Evolutionary conservation across 257 asterid species (phyloP).

Genomic region (Penstemon davidsonii): DNA sequence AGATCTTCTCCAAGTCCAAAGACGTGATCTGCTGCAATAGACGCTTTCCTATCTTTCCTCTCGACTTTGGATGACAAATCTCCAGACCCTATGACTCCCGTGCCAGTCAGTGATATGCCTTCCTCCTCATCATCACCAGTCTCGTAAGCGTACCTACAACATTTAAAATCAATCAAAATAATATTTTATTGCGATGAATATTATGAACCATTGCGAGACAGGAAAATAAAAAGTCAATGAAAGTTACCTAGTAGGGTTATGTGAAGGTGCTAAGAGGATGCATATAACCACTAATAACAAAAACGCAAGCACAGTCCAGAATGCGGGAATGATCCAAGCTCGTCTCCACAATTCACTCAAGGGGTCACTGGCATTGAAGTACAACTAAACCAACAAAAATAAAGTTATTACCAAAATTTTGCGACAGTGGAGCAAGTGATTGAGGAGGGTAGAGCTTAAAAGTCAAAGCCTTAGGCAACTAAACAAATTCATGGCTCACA

Average conservation of each 20-base stretch:
- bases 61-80: slow-evolving; percentile 63
- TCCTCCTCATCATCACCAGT: slow-evolving; percentile 90
- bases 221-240: neutral
- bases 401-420: neutral
- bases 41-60: slow-evolving; percentile 49
- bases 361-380: slow-evolving; percentile 96
- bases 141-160: slow-evolving; percentile 81
- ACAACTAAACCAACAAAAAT: slow-evolving; percentile 57
- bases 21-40: slow-evolving; percentile 67
- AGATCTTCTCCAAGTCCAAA: slow-evolving; percentile 51
- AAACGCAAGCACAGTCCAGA: slow-evolving; percentile 87
- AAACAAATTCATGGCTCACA: slow-evolving; percentile 3
- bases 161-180: neutral
- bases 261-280: slow-evolving; percentile 87
- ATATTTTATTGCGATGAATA: neutral
- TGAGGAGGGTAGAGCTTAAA: slow-evolving; percentile 4
- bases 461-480: neutral
- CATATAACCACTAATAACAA: slow-evolving; percentile 71
- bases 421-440: neutral
- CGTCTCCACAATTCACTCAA: slow-evolving; percentile 85
- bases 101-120: slow-evolving; percentile 69
- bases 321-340: slow-evolving; percentile 95
- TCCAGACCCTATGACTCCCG: slow-evolving; percentile 63
- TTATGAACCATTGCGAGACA: neutral
- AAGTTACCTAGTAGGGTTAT: slow-evolving; percentile 85